These are phyloP conservation scores for Trichophyton equinum DNA, from an alignment of 2,329 filamentous ascomycete genomes.

Conservation along the genomic window DNA sequence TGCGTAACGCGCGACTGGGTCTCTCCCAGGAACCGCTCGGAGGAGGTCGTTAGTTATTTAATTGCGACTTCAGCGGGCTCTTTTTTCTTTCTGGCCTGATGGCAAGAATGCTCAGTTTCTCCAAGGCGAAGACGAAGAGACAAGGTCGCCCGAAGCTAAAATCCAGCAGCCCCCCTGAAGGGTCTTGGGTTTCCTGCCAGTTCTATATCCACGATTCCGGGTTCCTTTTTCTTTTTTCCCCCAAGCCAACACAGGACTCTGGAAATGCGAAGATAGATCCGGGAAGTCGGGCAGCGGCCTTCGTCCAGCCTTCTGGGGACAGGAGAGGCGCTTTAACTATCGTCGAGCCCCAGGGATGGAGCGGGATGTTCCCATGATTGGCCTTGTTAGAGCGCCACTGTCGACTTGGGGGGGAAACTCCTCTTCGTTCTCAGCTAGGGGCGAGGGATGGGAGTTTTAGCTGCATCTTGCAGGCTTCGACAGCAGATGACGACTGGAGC, in stretches of 20 bases:
- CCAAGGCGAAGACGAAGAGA: background rate
- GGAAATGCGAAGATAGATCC: background rate
- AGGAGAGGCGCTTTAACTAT: background rate
- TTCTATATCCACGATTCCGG: background rate
- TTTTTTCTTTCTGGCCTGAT: background rate
- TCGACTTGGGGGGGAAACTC: background rate
- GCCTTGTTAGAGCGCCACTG: background rate
- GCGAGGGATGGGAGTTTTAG: background rate
- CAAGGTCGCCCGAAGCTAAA: background rate
- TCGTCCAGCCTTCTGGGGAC: background rate
- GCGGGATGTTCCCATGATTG: background rate
- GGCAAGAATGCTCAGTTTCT: background rate
- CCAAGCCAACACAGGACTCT: background rate
- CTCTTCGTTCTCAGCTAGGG: background rate
- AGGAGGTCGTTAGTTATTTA: background rate
- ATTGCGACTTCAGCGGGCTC: background rate
- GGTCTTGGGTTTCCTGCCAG: background rate
- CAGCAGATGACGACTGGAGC: background rate
- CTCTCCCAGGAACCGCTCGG: background rate
- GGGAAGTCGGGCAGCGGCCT: background rate
- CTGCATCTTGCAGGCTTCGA: background rate
- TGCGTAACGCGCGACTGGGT: background rate
- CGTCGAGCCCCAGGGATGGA: background rate
- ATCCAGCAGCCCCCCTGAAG: background rate
- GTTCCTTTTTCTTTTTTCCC: background rate